A percentile compares a stretch with the other conserved stretches of the same genome.
Evolutionary conservation across 441 rosid genomes (phyloP).

Genomic region (Metrosideros polymorpha): DNA sequence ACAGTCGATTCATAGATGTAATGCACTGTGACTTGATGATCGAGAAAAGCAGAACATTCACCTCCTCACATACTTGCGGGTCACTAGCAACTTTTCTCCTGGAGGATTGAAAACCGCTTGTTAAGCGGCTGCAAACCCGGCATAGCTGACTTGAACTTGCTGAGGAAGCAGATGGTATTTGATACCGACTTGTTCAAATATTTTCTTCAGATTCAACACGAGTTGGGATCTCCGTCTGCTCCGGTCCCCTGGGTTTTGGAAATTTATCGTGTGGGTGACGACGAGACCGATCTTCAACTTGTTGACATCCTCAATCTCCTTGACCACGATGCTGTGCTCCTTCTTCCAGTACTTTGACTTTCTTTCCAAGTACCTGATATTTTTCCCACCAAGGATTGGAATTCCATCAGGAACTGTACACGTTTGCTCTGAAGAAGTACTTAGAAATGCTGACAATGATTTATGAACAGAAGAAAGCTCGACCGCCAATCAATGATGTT

Average conservation of each 20-base stretch:
- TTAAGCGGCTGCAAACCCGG: constrained; percentile 1
- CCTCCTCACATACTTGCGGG: not conserved
- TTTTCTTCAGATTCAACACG: constrained; percentile 25
- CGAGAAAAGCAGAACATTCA: not conserved
- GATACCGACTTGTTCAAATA: constrained; percentile 22
- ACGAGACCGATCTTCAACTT: constrained; percentile 27
- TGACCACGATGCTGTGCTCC: constrained; percentile 17
- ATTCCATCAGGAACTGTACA: not conserved
- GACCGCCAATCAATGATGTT: too few species aligned
- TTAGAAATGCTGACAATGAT: too few species aligned
- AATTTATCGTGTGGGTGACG: constrained; percentile 30
- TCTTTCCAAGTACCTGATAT: constrained; percentile 24
- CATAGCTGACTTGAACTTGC: constrained; percentile 14
- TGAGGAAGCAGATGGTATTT: constrained; percentile 27
- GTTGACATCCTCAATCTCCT: constrained; percentile 29
- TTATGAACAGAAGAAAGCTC: too few species aligned
- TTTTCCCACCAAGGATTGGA: not conserved
- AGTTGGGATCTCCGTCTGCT: constrained; percentile 26
- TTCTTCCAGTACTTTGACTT: constrained; percentile 24
- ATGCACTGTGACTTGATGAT: not conserved
- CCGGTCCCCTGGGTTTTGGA: constrained; percentile 29
- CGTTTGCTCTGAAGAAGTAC: too few species aligned
- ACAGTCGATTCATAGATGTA: not conserved
- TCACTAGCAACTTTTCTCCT: not conserved
- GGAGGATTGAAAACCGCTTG: not conserved